Percentiles rank a stretch among this genome's conserved stretches.
phyloP scores from a whole-genome alignment of 106 monocot species.

The Dendrobium nobile region DNA sequence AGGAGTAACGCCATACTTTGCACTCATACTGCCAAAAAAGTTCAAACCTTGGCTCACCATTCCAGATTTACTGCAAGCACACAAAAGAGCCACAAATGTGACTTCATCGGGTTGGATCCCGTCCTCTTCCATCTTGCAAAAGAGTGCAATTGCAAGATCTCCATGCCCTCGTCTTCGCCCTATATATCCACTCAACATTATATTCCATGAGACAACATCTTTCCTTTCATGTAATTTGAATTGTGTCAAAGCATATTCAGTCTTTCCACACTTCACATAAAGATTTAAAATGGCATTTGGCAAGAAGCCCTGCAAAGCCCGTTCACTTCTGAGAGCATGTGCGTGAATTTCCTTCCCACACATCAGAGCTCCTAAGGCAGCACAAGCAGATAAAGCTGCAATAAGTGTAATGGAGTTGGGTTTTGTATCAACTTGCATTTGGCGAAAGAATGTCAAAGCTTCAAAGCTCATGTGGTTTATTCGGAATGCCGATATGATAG shows the following conservation, averaged over 20 bases:
- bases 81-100: slow-evolving; percentile 65
- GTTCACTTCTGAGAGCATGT: slow-evolving; percentile 39
- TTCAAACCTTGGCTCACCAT: slow-evolving; percentile 54
- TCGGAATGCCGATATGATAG: slow-evolving; percentile 63
- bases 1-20: slow-evolving; percentile 42
- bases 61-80: slow-evolving; percentile 62
- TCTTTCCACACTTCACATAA: slow-evolving; percentile 83
- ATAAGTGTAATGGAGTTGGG: slow-evolving; percentile 69
- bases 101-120: slow-evolving; percentile 60
- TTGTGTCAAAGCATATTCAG: slow-evolving; percentile 40
- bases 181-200: slow-evolving; percentile 68
- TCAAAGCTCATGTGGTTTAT: slow-evolving; percentile 60
- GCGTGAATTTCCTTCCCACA: slow-evolving; percentile 91
- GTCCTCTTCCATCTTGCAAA: slow-evolving; percentile 42
- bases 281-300: slow-evolving; percentile 69
- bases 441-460: slow-evolving; percentile 59
- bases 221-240: slow-evolving; percentile 42
- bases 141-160: slow-evolving; percentile 46
- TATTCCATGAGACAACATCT: slow-evolving; percentile 80
- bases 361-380: slow-evolving; percentile 55
- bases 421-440: slow-evolving; percentile 48
- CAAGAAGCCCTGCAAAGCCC: slow-evolving; percentile 43
- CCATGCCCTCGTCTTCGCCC: slow-evolving; percentile 27
- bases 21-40: slow-evolving; percentile 40
- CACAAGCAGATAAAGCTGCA: slow-evolving; percentile 60